Base-by-base conservation (phyloP, 129 eudicot genomes). In the sunflower (Helianthus annuus) region DNA sequence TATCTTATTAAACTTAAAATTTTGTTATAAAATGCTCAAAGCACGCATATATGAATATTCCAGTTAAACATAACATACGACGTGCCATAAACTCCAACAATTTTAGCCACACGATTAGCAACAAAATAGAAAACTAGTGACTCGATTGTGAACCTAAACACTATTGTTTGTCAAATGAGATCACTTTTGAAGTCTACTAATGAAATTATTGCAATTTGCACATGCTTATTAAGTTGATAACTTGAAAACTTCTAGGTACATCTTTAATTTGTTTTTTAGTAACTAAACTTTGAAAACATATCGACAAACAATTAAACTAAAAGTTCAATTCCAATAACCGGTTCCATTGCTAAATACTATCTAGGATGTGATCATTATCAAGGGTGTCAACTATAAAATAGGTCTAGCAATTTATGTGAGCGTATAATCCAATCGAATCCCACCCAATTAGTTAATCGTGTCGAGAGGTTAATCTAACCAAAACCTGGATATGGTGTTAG, bases 151-250 rank as follows among this genome's bases (percentile, higher is more conserved):
- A 19, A 19, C 14, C 34, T 17, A 51, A 56, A 56, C 62, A 9
- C 62, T 56, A 3, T 58, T 10, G 39, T 27, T 58, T 58, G 15
- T 58, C 15, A 58, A 58, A 58, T 58, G 38, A 1, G 15, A 58
- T 27, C 39, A 10, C 64, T 58, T 58, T 58, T 24, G 8, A 15
- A 16, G 10, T 54, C 59, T 24, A 29, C 6, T 2, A 12, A 29
- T 60, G 42, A 60, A 60, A 60, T 60, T 60, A 60, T 60, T 60
- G 22, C 22, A 19, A 19, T 19, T 19, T 19, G 65, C 10, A 29
- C 65, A 60, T 60, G 66, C 45, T 60, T 60, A 60, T 32, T 60
- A 19, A 60, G 22, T 60, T 60, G 66, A 60, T 12, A 29, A 40
- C 19, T 29, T 32, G n/a, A 60, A 60, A 58, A 32, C 14, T 29